Base-by-base conservation (phyloP, 176 grass and related monocot genomes). In the Zoysia japonica region DNA sequence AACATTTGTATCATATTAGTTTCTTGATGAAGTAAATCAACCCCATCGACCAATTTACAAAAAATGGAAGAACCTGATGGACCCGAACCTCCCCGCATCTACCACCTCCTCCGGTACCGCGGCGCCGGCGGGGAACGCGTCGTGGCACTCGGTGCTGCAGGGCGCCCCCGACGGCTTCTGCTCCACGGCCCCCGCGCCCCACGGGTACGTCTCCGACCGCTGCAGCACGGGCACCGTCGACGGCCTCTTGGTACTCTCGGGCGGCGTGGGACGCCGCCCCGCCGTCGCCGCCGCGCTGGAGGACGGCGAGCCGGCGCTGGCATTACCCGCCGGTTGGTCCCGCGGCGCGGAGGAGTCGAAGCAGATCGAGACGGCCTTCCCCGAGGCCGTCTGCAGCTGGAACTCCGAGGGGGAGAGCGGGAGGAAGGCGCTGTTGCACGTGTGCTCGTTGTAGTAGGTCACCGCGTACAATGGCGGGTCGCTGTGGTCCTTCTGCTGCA, bases 11-110 rank as follows among this genome's bases (percentile, higher is more conserved):
- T 89, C 78, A 81, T 89, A 85, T 89, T 89, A 85, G 78, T 85
- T 75, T 68, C 39, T 88, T 84, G 51, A 28, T 28, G 75, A 82
- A 45, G 53, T 68, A 78, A 68, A 85, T 48, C 14, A 89, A 68
- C 44, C 15, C 51, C 83, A 89, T 49, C 5, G 64, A 79, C 54
- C 39, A 79, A 79, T 89, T 86, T 89, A 89, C 87, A 89, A 85
- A 85, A 89, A 89, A 86, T 89, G 83, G 83, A 85, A 89, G 83
- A 85, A 89, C 81, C 78, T 82, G 87, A 89, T 85, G 35, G 87
- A 85, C 6, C 83, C 83, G 57, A 85, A 89, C 82, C 78, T 82
- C 52, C 87, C 87, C 47, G 87, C 87, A 77, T 82, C 87, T 82
- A 85, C 62, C 35, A 68, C 80, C 73, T 89, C 87, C 16, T 85